A percentile compares a stretch with the other conserved stretches of the same genome.
Evolutionary conservation across 805 yeast species (phyloP).

Genomic region (Ogataea naganishii): DNA sequence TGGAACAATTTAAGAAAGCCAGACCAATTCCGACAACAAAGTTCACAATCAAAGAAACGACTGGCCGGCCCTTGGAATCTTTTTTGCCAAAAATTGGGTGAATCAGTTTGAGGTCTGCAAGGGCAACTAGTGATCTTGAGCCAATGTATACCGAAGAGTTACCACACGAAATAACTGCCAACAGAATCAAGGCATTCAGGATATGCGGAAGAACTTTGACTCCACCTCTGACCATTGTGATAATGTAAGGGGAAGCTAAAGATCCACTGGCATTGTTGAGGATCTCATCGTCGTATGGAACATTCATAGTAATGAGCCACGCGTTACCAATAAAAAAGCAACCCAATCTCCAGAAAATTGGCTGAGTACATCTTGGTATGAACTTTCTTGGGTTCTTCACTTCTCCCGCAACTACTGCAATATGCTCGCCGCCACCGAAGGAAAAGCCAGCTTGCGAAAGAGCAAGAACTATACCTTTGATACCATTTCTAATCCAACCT

Average conservation of each 20-base stretch:
- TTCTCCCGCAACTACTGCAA: conserved; percentile 53
- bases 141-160: conserved; percentile 46
- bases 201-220: conserved; percentile 50
- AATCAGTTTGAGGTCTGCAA: conserved; percentile 50
- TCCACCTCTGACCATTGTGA: conserved; percentile 45
- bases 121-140: conserved; percentile 49
- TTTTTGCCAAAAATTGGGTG: conserved; percentile 50
- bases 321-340: conserved; percentile 39
- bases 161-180: conserved; percentile 47
- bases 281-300: conserved; percentile 43
- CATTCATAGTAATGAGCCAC: conserved; percentile 49
- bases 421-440: conserved; percentile 53
- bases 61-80: conserved; percentile 53
- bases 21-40: conserved; percentile 45
- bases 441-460: conserved; percentile 52
- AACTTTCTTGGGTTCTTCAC: conserved; percentile 46
- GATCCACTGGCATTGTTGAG: conserved; percentile 36
- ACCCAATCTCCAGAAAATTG: conserved; percentile 46
- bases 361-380: conserved; percentile 48
- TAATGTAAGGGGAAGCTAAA: conserved; percentile 61
- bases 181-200: conserved; percentile 49
- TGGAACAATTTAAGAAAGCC: conserved; percentile 56
- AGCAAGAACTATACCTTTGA: conserved; percentile 49
- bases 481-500: conserved; percentile 45
- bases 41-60: conserved; percentile 43